Conservation (phyloP, 495 filamentous ascomycete species). For the Penicillium canariense region DNA sequence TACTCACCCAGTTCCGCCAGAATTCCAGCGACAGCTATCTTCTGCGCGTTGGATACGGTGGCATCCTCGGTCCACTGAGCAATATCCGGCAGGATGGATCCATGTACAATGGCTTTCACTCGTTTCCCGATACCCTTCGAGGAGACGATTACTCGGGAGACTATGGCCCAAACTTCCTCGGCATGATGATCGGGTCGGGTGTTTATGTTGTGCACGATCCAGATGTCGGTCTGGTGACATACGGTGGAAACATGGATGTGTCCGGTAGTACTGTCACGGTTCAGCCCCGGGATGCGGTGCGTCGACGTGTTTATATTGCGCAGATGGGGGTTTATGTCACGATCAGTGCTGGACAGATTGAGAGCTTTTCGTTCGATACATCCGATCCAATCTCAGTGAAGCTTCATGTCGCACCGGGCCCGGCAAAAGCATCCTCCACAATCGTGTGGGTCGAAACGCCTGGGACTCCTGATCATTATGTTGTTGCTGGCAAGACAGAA, state of each 20-base stretch:
- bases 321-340: constrained; percentile 38
- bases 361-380: constrained; percentile 24
- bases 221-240: constrained; percentile 38
- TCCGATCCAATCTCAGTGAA: neutral
- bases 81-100: constrained; percentile 52
- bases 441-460: constrained; percentile 15
- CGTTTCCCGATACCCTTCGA: constrained; percentile 47
- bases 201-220: constrained; percentile 43
- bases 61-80: constrained; percentile 45
- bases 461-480: constrained; percentile 4
- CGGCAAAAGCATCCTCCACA: neutral
- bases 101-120: constrained; percentile 50
- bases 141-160: constrained; percentile 54
- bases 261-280: constrained; percentile 22
- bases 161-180: constrained; percentile 51
- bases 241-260: constrained; percentile 37
- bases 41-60: constrained; percentile 49
- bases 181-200: constrained; percentile 41
- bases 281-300: constrained; percentile 39
- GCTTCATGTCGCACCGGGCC: constrained; percentile 2
- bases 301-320: constrained; percentile 42
- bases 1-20: constrained; percentile 44
- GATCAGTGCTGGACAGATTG: constrained; percentile 40
- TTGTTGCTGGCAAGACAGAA: neutral
- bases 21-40: constrained; percentile 34